Base-by-base conservation (phyloP, 2,329 filamentous ascomycete genomes). In the Epichloe gansuensis region DNA sequence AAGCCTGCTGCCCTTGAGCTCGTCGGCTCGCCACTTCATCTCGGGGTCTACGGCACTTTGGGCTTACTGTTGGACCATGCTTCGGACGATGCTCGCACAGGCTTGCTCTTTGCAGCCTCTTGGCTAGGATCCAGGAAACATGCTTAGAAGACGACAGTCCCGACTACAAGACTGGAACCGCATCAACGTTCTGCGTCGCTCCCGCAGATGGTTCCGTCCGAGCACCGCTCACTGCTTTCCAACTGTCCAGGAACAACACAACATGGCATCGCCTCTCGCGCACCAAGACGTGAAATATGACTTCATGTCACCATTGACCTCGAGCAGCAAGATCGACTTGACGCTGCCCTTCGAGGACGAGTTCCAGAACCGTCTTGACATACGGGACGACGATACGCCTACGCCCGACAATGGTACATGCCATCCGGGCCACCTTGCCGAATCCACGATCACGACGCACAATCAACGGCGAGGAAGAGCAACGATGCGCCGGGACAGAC, bases 321-420 rank as follows among this genome's bases (percentile, higher is more conserved):
- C 31, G 2, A 28, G 17, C 35, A 47, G 35, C 28, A 37, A 47
- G 11, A 46, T 52, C 34, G 44, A 52, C 38, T 9, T 52, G n/a
- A 42, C 43, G n/a, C 38, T 52, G 17, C 50, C 50, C 8, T 52
- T 52, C 15, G 50, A 52, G 44, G 37, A 46, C 11, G 50, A 52
- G 38, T 52, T 52, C 13, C 50, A 42, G n/a, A 41, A 34, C 11
- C 44, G 44, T 1, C 35, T 42, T n/a, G n/a, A 4, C 7, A 34
- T 34, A 17, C 50, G 12, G 12, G 9, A 38, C 23, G 41, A 17
- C 17, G 13, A 37, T 1, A 8, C 8, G 8, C 23, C 17, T 1
- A 8, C 8, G 42, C 28, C n/a, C 12, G 46, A 52, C 4, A 17
- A 21, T 11, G 12, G 11, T 23, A 5, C 35, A 17, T 25, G 23